phyloP scores from a whole-genome alignment of 768 basidiomycete species.

The Crucibulum laeve region DNA sequence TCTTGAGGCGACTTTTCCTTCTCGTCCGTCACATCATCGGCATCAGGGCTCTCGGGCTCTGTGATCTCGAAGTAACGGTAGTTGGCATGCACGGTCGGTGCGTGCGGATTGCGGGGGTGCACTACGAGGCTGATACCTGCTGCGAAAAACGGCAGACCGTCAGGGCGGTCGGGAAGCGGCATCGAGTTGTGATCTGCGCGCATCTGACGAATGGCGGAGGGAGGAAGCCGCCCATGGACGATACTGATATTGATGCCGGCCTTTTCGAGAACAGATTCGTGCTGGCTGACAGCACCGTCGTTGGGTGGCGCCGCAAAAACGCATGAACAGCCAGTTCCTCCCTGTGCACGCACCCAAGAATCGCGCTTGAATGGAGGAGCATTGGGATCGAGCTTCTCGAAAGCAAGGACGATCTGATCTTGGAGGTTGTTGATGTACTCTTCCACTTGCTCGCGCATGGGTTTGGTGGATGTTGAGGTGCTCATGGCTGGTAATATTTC shows the following conservation, averaged over 20 bases:
- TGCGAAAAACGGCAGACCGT: constrained; percentile 86
- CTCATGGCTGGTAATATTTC: no score
- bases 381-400: constrained; percentile 76
- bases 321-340: constrained; percentile 78
- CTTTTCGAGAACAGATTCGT: constrained; percentile 75
- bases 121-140: constrained; percentile 91
- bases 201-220: constrained; percentile 92
- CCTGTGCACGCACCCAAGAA: constrained; percentile 68
- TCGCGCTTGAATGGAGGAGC: constrained; percentile 77
- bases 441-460: constrained; percentile 78
- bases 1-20: no score
- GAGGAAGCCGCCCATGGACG: constrained; percentile 85
- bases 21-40: constrained; percentile 17
- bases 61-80: constrained; percentile 97
- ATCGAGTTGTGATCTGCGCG: constrained; percentile 82
- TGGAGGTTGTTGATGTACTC: constrained; percentile 76
- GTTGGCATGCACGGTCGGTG: constrained; percentile 93
- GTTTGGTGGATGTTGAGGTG: constrained; percentile 12
- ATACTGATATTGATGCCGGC: constrained; percentile 94
- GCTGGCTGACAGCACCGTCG: constrained; percentile 17
- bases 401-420: constrained; percentile 65
- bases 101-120: constrained; percentile 90
- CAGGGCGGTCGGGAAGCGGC: constrained; percentile 55
- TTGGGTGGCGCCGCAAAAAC: constrained; percentile 59
- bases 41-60: constrained; percentile 28